Evolutionary conservation across 345 rosid species (phyloP).

Genomic region (Rhizophora mangle): DNA sequence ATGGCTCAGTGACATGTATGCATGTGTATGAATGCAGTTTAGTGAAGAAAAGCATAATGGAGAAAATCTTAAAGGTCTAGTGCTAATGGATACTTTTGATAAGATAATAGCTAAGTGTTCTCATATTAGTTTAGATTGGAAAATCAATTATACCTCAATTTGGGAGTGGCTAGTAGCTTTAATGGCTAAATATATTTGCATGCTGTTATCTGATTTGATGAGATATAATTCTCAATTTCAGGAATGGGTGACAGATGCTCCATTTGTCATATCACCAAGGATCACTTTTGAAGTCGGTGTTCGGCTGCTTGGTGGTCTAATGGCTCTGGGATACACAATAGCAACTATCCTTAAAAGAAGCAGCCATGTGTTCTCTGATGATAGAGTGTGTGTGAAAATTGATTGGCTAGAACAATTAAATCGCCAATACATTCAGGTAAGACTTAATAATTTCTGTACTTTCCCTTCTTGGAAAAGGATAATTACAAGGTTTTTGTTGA

Average conservation of each 20-base stretch:
- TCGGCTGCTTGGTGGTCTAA: conserved; percentile 97
- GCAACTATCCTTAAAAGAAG: conserved; percentile 91
- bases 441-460: conserved; percentile 1
- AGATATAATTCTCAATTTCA: conserved; percentile 28
- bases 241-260: conserved; percentile 98
- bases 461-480: conserved; percentile 5
- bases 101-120: too few species aligned
- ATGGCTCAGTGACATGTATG: too few species aligned
- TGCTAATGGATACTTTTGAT: too few species aligned
- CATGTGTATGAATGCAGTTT: too few species aligned
- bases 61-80: too few species aligned
- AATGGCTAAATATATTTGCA: neutral
- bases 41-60: too few species aligned
- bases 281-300: conserved; percentile 97
- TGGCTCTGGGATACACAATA: conserved; percentile 98
- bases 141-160: too few species aligned
- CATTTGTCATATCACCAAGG: conserved; percentile 98
- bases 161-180: too few species aligned
- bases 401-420: conserved; percentile 95
- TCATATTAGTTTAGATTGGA: too few species aligned
- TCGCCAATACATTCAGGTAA: conserved; percentile 90
- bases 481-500: conserved; percentile 1
- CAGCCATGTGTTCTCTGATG: conserved; percentile 82
- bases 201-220: conserved; percentile 9
- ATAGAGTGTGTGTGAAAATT: conserved; percentile 72